Evolutionary conservation across 129 eudicot genomes (phyloP), one percentile per base, ranked within the genome.

Genomic region (Saussurea involucrata): DNA sequence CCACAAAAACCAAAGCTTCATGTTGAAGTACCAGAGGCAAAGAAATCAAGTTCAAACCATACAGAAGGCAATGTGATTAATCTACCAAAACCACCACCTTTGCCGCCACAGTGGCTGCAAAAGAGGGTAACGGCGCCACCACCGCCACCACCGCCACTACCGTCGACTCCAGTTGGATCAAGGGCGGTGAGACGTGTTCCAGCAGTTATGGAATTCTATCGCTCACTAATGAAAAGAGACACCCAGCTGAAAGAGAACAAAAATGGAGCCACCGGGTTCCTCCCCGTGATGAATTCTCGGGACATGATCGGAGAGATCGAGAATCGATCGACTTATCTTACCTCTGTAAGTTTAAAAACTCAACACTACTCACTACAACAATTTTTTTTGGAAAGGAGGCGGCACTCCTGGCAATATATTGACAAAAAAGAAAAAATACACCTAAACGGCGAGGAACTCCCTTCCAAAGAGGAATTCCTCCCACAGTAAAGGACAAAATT

Each of bases 271-370:
- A 63, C 68, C 2, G 90, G 90, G 20, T 33, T 63, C n/a, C 58
- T 63, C 13, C 82, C 80, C 9, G 84, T 32, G 53, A 44, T 69
- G 10, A 82, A 76, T 53, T 74, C 87, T 1, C 79, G 87, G 44
- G 90, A 93, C 57, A 93, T 93, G 98, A 93, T 93, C 11, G 98
- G 98, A 32, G 98, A 94, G 72, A 94, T 91, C 53, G 98, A 94
- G 83, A 91, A 94, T 79, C 90, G 95, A 21, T 94, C 98, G 0
- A 78, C 96, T n/a, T 88, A 94, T 82, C 92, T 94, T 57, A 80
- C 89, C 9, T 90, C 97, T 40, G 98, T 94, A 84, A 91, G 90
- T 78, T 28, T 18, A 25, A 18, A 34, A 67, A 20, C 73, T 34
- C 71, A 27, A 32, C 44, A 2, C 1, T 13, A n/a, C 13, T n/a